phyloP scores from a whole-genome alignment of 495 filamentous ascomycete species.

The Cenococcum geophilum region DNA sequence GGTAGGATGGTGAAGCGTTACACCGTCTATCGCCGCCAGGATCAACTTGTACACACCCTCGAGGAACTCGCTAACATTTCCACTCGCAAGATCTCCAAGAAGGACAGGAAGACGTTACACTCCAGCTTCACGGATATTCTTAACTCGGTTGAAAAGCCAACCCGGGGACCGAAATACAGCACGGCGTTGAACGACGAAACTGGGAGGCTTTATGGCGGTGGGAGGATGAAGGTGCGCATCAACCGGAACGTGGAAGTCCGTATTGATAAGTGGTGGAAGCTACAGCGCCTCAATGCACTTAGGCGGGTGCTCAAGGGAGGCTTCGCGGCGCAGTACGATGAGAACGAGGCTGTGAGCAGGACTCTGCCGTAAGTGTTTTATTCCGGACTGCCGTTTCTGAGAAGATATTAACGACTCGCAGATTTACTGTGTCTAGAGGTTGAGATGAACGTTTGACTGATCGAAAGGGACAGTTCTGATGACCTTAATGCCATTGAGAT shows the following conservation, averaged over 20 bases:
- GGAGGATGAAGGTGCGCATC: slow-evolving; percentile 68
- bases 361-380: slow-evolving; percentile 49
- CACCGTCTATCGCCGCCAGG: slow-evolving; percentile 36
- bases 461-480: too few relatives aligned
- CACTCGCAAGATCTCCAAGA: slow-evolving; percentile 67
- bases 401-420: too few relatives aligned
- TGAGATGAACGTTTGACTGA: too few relatives aligned
- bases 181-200: slow-evolving; percentile 68
- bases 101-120: slow-evolving; percentile 70
- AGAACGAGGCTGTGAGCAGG: slow-evolving; percentile 73
- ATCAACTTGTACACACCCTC: slow-evolving; percentile 47
- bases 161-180: slow-evolving; percentile 63
- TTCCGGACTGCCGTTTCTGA: too few relatives aligned
- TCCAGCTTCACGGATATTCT: slow-evolving; percentile 74
- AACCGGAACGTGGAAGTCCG: slow-evolving; percentile 64
- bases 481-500: too few relatives aligned
- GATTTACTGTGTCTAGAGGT: not conserved
- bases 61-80: slow-evolving; percentile 53
- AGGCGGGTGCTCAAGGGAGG: slow-evolving; percentile 74
- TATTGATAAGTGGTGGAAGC: slow-evolving; percentile 89
- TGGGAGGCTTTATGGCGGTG: slow-evolving; percentile 62
- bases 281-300: slow-evolving; percentile 67
- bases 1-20: slow-evolving; percentile 53
- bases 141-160: slow-evolving; percentile 73
- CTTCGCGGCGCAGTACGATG: slow-evolving; percentile 71